Evolutionary conservation across 192 early-diverging fungal genomes (phyloP), one percentile per base, ranked within the genome.

Genomic region (Mortierella alpina): DNA sequence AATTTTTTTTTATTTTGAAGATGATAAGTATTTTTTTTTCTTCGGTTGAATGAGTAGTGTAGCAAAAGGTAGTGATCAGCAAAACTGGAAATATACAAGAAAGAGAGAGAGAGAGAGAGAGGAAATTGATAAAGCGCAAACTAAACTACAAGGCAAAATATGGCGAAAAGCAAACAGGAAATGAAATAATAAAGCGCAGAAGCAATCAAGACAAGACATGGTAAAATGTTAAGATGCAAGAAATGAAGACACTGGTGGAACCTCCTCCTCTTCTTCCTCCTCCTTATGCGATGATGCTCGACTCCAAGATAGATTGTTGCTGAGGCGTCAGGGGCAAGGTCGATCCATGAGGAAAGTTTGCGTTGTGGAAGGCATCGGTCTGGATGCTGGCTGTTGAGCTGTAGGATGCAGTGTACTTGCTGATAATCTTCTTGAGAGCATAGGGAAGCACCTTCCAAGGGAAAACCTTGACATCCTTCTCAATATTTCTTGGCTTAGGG

Each of bases 391-490:
- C 80, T 13, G 85, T 81, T 53, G 70, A 82, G 55, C 72, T 83
- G 65, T 89, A 87, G 15, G 83, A 84, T 2, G 88, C 84, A 52
- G 88, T 90, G 77, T 93, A 93, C 73, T 94, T 96, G 60, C 87
- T 81, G 40, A 94, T 90, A 64, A 96, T 94, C 70, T 96, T 96
- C 53, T 90, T 88, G 50, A 95, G 83, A 0, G 92, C 93, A 40
- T 86, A 73, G 8, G 89, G 80, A n/a, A 96, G 72, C 1, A 87
- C 87, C 55, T 88, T 87, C 94, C 94, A 96, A 7, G 89, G 85
- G 82, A 93, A 96, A 6, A 96, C 93, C 72, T 96, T 96, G 85
- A 96, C 90, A 63, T 96, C 93, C 81, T 96, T 96, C 84, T 94
- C 93, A 66, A 94, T 95, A 85, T 95, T 94, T 46, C 94, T 85